phyloP scores from a whole-genome alignment of 495 filamentous ascomycete species.

The Neurospora intermedia region DNA sequence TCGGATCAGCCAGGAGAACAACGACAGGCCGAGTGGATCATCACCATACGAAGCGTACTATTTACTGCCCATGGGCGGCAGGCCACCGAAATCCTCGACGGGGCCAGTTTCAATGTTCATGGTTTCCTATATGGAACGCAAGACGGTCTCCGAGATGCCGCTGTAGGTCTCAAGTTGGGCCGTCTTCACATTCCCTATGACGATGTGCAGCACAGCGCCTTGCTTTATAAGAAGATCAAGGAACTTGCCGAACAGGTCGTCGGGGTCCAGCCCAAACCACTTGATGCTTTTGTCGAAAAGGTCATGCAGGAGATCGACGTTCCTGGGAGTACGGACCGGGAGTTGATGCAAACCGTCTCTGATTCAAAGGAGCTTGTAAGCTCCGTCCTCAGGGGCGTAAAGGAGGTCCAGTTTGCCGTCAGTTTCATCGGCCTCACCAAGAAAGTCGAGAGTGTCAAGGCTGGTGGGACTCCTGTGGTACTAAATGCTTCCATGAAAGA shows the following conservation, averaged over 20 bases:
- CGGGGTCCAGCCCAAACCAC: constrained; percentile 20
- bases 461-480: constrained; percentile 57
- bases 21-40: constrained; percentile 87
- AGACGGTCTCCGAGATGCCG: constrained; percentile 81
- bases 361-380: constrained; percentile 89
- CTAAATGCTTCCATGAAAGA: constrained; percentile 92
- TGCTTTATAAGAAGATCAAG: constrained; percentile 33
- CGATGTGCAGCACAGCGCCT: constrained; percentile 56
- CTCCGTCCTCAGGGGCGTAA: constrained; percentile 82
- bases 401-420: constrained; percentile 91
- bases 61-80: constrained; percentile 80
- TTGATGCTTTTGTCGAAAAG: constrained; percentile 58
- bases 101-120: constrained; percentile 78
- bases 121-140: constrained; percentile 81
- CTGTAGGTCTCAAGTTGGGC: constrained; percentile 82
- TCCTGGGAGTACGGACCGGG: constrained; percentile 61
- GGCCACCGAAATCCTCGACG: constrained; percentile 80
- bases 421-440: constrained; percentile 85
- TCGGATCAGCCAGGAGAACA: constrained; percentile 59
- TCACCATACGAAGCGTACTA: constrained; percentile 72
- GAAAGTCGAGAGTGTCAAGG: constrained; percentile 53
- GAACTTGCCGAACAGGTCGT: constrained; percentile 15
- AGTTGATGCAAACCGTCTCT: constrained; percentile 73
- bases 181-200: constrained; percentile 85
- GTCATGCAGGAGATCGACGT: constrained; percentile 69